Conservation (phyloP, 2,329 filamentous ascomycete genomes). For the Ophiostoma quercus region DNA sequence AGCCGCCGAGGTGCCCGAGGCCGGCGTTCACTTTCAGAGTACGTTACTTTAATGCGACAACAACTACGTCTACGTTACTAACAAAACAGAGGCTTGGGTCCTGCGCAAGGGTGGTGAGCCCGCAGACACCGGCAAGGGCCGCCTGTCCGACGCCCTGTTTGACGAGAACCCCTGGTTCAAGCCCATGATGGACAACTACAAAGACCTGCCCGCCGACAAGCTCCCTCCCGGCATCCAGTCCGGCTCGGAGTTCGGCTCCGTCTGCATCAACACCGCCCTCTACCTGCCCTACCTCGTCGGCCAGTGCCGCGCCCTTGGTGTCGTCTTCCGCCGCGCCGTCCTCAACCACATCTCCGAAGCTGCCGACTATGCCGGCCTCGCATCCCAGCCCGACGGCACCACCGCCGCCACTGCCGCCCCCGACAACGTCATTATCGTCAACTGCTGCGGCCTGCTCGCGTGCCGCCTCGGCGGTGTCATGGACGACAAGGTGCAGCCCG, state of each 20-base stretch:
- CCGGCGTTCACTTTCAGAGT: constrained; percentile 76
- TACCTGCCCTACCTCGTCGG: constrained; percentile 83
- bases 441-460: constrained; percentile 76
- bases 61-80: not conserved
- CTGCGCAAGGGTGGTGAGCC: constrained; percentile 47
- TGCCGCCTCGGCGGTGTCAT: constrained; percentile 73
- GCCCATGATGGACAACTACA: constrained; percentile 65
- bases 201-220: constrained; percentile 52
- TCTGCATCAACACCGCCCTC: constrained; percentile 85
- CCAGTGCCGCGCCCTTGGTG: constrained; percentile 69
- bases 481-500: constrained; percentile 68
- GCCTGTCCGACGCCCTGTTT: constrained; percentile 60
- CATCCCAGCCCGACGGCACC: constrained; percentile 12
- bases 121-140: constrained; percentile 37
- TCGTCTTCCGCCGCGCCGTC: constrained; percentile 58
- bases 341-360: constrained; percentile 72
- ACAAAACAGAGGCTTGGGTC: constrained; percentile 42
- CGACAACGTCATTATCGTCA: constrained; percentile 61
- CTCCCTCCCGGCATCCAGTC: constrained; percentile 63
- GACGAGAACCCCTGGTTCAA: constrained; percentile 67
- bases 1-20: constrained; percentile 62
- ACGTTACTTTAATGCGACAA: constrained; percentile 19
- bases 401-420: constrained; percentile 52
- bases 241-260: constrained; percentile 70
- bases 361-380: constrained; percentile 46